A percentile compares a stretch with the other conserved stretches of the same genome.
Evolutionary conservation across 1,284 basidiomycete species (phyloP).

Genomic region (Sanghuangporus baumii): DNA sequence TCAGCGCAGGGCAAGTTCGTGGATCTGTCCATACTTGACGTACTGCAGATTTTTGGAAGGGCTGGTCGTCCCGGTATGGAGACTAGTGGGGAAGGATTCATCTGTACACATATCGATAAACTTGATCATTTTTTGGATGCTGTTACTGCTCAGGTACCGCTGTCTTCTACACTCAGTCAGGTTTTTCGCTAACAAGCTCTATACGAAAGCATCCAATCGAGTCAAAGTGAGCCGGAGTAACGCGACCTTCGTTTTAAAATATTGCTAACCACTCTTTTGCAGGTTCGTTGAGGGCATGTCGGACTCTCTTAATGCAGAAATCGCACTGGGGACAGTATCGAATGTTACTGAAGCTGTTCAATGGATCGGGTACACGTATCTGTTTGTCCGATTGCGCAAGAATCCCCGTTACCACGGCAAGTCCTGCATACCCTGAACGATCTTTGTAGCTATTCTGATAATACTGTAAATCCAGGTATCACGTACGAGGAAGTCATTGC

Average conservation of each 20-base stretch:
- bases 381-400: constrained; percentile 93
- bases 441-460: background rate
- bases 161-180: background rate
- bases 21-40: constrained; percentile 93
- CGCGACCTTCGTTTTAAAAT: background rate
- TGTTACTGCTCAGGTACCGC: constrained; percentile 75
- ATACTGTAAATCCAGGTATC: constrained; percentile 51
- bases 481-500: constrained; percentile 65
- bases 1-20: constrained; percentile 84
- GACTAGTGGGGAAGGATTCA: constrained; percentile 93
- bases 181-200: constrained; percentile 10
- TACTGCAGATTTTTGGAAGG: constrained; percentile 95
- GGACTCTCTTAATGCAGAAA: constrained; percentile 94
- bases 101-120: constrained; percentile 93
- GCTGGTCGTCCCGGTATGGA: constrained; percentile 97
- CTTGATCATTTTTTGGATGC: constrained; percentile 89
- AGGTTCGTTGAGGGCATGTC: constrained; percentile 86
- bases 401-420: constrained; percentile 89
- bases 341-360: constrained; percentile 84
- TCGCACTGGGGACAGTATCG: constrained; percentile 91
- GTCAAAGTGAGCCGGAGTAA: constrained; percentile 59
- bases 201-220: constrained; percentile 81
- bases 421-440: constrained; percentile 19
- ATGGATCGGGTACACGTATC: constrained; percentile 97
- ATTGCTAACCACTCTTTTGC: background rate